These are phyloP conservation scores for Claviceps pusilla DNA, from an alignment of 2,329 filamentous ascomycete species.

Conservation along the genomic window DNA sequence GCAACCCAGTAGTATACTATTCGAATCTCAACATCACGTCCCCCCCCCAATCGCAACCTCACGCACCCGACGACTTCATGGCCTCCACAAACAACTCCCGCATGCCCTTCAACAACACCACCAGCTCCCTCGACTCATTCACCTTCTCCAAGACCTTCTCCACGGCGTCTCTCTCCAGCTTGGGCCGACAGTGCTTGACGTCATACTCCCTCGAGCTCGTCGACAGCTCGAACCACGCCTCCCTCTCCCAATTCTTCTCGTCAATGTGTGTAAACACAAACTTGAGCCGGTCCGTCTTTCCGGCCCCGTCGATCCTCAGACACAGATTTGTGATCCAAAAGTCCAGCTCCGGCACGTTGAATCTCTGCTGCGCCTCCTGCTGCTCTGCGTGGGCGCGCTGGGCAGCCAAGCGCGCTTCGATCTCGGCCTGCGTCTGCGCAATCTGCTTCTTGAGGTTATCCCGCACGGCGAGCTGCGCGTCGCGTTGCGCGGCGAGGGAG, in stretches of 20 bases:
- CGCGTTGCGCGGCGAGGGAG: constrained; percentile 42
- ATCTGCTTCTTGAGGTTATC: constrained; percentile 47
- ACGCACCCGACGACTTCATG: constrained; percentile 29
- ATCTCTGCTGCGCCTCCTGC: constrained; percentile 67
- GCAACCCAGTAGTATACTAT: neutral
- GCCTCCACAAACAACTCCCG: constrained; percentile 60
- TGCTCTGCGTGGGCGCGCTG: constrained; percentile 58
- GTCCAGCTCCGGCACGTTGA: constrained; percentile 84
- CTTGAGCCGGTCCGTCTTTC: constrained; percentile 68
- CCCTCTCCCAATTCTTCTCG: constrained; percentile 72
- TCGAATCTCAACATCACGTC: neutral
- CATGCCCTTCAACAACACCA: constrained; percentile 65
- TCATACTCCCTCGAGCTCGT: constrained; percentile 73
- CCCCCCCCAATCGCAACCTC: too few relatives aligned
- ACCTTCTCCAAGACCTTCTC: constrained; percentile 63
- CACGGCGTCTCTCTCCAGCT: constrained; percentile 63
- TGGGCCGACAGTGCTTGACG: constrained; percentile 66
- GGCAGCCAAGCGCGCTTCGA: constrained; percentile 54
- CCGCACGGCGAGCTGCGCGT: constrained; percentile 41
- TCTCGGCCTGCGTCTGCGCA: constrained; percentile 52
- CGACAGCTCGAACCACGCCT: constrained; percentile 86
- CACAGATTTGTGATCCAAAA: constrained; percentile 93
- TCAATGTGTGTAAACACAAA: constrained; percentile 82
- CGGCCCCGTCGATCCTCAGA: constrained; percentile 76
- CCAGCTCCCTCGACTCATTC: constrained; percentile 66